phyloP scores from a whole-genome alignment of 345 rosid genomes.

The Salix purpurea region DNA sequence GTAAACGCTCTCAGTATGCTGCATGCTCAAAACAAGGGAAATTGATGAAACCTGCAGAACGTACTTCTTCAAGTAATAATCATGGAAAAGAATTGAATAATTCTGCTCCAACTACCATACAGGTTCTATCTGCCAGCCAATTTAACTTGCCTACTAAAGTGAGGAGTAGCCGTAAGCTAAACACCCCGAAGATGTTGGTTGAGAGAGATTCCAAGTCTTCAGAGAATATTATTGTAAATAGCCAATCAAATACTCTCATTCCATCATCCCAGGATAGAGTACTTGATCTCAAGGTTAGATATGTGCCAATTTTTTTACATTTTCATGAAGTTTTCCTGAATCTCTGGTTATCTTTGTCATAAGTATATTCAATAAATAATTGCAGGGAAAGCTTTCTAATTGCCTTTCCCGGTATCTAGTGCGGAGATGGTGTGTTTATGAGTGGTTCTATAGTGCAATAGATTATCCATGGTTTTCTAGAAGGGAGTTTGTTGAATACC shows the following conservation, averaged over 20 bases:
- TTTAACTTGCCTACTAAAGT: conserved; percentile 59
- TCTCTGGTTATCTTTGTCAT: conserved; percentile 15
- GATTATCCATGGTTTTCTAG: conserved; percentile 98
- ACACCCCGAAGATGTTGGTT: conserved; percentile 34
- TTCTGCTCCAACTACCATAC: conserved; percentile 40
- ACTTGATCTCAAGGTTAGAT: conserved; percentile 39
- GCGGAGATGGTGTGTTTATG: conserved; percentile 86
- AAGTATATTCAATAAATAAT: conserved; percentile 21
- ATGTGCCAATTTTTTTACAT: neutral
- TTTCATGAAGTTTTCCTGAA: conserved; percentile 19
- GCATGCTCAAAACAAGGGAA: conserved; percentile 46
- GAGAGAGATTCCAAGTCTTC: conserved; percentile 32
- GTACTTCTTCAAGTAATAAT: conserved; percentile 42
- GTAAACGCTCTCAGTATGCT: conserved; percentile 40
- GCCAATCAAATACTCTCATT: conserved; percentile 26
- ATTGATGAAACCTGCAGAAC: conserved; percentile 42
- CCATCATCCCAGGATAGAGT: conserved; percentile 29
- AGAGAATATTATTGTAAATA: conserved; percentile 34
- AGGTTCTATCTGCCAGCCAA: conserved; percentile 31
- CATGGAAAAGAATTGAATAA: conserved; percentile 41
- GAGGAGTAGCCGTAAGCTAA: conserved; percentile 65
- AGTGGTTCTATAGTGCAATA: conserved; percentile 94
- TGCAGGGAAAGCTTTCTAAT: conserved; percentile 66
- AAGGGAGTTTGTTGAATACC: conserved; percentile 88
- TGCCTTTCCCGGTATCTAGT: conserved; percentile 58